Percentiles rank a stretch among this genome's conserved stretches.
phyloP scores from a whole-genome alignment of 257 asterid genomes.

The Solanum chiquidenum region DNA sequence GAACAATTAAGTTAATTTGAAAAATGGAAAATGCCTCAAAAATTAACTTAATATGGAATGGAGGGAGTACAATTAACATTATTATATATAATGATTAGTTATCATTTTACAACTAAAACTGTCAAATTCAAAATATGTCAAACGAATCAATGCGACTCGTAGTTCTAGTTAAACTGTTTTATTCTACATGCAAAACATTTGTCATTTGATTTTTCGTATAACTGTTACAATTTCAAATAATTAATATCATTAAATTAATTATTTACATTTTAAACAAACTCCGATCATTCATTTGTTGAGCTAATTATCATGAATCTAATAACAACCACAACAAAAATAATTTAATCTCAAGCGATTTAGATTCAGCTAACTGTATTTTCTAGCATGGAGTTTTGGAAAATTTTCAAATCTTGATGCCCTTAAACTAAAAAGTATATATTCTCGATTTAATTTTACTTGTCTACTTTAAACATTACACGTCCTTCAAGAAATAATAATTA shows the following conservation, averaged over 20 bases:
- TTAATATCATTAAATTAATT: neutral
- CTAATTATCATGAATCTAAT: neutral
- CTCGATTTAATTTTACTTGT: neutral
- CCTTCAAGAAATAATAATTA: too few species aligned
- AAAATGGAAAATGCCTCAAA: too few species aligned
- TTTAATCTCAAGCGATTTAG: neutral
- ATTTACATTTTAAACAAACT: neutral
- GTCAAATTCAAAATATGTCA: neutral
- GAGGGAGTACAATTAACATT: neutral
- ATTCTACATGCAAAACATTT: neutral
- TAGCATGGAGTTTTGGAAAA: neutral
- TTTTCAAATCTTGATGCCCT: too few species aligned
- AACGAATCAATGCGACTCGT: neutral
- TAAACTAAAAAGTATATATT: neutral
- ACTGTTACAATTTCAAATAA: neutral
- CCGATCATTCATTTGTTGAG: neutral
- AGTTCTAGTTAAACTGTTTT: neutral
- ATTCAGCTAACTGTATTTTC: neutral
- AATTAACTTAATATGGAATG: too few species aligned
- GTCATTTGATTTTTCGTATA: neutral
- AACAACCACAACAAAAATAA: neutral
- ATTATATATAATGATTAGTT: neutral
- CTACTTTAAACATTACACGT: neutral
- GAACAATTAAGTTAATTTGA: too few species aligned
- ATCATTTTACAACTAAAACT: neutral